A percentile compares a stretch with the other conserved stretches of the same genome.
phyloP scores from a whole-genome alignment of 2,329 filamentous ascomycete species.

The Epichloe amarillans region DNA sequence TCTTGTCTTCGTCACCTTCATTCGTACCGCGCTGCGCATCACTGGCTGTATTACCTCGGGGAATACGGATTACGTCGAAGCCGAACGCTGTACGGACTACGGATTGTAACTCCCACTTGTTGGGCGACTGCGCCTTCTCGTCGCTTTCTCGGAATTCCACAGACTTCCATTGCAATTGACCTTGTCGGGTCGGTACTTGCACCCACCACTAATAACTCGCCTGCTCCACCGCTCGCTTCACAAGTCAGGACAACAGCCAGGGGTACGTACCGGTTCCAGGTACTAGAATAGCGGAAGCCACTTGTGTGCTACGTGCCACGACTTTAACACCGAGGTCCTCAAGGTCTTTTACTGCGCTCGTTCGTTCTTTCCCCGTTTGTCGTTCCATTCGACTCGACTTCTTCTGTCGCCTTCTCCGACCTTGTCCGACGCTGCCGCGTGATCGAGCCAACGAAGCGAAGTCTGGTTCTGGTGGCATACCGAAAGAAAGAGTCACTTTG shows the following conservation, averaged over 20 bases:
- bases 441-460: neutral
- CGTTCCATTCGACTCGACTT: constrained; percentile 1
- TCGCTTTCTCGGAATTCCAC: neutral
- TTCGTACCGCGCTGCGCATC: too few relatives aligned
- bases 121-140: neutral
- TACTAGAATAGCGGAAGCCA: neutral
- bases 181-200: neutral
- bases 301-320: constrained; percentile 1
- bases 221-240: constrained; percentile 5
- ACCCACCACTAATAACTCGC: neutral
- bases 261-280: too few relatives aligned
- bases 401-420: constrained; percentile 11
- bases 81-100: too few relatives aligned
- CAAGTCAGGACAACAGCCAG: too few relatives aligned
- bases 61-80: too few relatives aligned
- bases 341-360: neutral
- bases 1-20: too few relatives aligned
- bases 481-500: neutral
- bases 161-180: neutral
- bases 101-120: neutral
- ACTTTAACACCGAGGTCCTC: neutral
- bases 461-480: neutral
- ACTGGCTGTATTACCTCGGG: too few relatives aligned
- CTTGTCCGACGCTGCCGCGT: constrained; percentile 4
- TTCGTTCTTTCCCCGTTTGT: constrained; percentile 1